Percentiles rank a stretch among this genome's conserved stretches.
These are phyloP conservation scores for Phyllosticta citrichinensis DNA, from an alignment of 2,329 filamentous ascomycete genomes.

Conservation along the genomic window DNA sequence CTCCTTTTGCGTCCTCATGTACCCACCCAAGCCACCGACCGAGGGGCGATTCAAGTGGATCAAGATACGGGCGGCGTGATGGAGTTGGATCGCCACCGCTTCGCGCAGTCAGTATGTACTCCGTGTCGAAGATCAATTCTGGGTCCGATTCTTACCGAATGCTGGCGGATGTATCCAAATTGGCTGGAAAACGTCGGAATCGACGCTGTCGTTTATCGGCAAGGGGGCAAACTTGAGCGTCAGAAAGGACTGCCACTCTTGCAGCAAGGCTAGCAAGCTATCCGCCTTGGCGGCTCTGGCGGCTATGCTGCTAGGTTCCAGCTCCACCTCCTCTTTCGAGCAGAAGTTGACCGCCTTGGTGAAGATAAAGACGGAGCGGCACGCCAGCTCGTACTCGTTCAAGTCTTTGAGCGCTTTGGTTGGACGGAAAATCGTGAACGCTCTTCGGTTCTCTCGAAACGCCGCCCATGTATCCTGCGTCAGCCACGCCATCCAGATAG, in stretches of 20 bases:
- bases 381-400: constrained; percentile 44
- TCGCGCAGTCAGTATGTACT: constrained; percentile 11
- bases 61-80: constrained; percentile 43
- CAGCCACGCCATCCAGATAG: constrained; percentile 58
- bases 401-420: constrained; percentile 39
- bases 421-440: constrained; percentile 50
- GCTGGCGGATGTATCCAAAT: constrained; percentile 43
- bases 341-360: constrained; percentile 50
- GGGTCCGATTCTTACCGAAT: constrained; percentile 22
- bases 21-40: constrained; percentile 40
- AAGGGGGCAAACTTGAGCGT: constrained; percentile 35
- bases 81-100: constrained; percentile 41
- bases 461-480: constrained; percentile 58
- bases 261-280: constrained; percentile 37
- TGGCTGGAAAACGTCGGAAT: constrained; percentile 28
- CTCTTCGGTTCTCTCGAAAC: constrained; percentile 46
- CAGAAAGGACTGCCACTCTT: constrained; percentile 40
- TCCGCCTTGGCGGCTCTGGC: constrained; percentile 37
- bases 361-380: constrained; percentile 44
- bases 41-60: constrained; percentile 44
- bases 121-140: background rate
- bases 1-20: constrained; percentile 33
- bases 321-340: constrained; percentile 39
- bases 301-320: constrained; percentile 29
- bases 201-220: constrained; percentile 15